A percentile compares a stretch with the other conserved stretches of the same genome.
phyloP scores from a whole-genome alignment of 495 filamentous ascomycete species.

The Penicillium salamii region DNA sequence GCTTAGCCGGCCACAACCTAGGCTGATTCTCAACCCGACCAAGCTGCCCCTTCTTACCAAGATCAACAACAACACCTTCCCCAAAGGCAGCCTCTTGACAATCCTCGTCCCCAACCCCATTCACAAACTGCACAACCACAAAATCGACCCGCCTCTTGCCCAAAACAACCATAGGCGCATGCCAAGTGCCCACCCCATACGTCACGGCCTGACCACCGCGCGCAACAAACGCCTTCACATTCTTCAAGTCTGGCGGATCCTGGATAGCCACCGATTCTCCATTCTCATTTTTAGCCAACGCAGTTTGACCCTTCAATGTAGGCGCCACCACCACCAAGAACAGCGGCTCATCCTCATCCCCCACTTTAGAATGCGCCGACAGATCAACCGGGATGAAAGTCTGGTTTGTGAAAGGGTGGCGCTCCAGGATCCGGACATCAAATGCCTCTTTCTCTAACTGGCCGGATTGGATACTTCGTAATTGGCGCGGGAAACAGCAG shows the following conservation, averaged over 20 bases:
- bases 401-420: slow-evolving; percentile 91
- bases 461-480: slow-evolving; percentile 26
- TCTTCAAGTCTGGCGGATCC: slow-evolving; percentile 71
- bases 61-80: slow-evolving; percentile 35
- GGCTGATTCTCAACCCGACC: slow-evolving; percentile 33
- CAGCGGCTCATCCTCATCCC: slow-evolving; percentile 32
- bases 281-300: slow-evolving; percentile 29
- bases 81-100: slow-evolving; percentile 75
- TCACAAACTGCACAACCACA: slow-evolving; percentile 84
- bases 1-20: slow-evolving; percentile 27
- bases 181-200: slow-evolving; percentile 91
- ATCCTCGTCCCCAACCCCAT: slow-evolving; percentile 81
- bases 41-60: slow-evolving; percentile 26
- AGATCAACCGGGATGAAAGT: slow-evolving; percentile 82
- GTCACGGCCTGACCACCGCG: slow-evolving; percentile 82
- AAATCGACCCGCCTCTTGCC: slow-evolving; percentile 71
- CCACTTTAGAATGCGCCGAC: slow-evolving; percentile 30
- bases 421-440: slow-evolving; percentile 74
- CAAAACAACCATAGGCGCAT: slow-evolving; percentile 93
- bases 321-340: slow-evolving; percentile 95
- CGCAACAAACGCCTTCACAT: slow-evolving; percentile 75
- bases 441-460: slow-evolving; percentile 45
- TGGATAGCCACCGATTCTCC: slow-evolving; percentile 34
- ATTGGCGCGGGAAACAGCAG: slow-evolving; percentile 69
- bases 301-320: slow-evolving; percentile 41